Conservation (phyloP, 345 rosid genomes). For the Turritis glabra region DNA sequence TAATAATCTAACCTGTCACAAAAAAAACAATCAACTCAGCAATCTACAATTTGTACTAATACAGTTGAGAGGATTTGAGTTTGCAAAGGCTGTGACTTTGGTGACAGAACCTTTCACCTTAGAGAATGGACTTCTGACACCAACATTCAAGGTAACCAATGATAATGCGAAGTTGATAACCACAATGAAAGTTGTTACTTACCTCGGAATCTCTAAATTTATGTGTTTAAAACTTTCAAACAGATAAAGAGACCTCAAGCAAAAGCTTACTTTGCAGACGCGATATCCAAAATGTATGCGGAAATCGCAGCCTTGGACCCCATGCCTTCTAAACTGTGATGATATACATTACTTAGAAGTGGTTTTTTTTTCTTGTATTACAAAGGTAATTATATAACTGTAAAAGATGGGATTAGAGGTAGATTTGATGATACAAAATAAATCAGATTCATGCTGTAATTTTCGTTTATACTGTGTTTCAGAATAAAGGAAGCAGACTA, state of each 20-base stretch:
- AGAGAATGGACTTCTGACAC: conserved; percentile 84
- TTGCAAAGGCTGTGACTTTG: conserved; percentile 80
- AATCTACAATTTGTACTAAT: neutral
- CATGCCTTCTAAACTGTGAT: conserved; percentile 31
- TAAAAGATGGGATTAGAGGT: conserved; percentile 20
- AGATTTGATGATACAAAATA: neutral
- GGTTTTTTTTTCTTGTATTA: conserved; percentile 1
- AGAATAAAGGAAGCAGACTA: neutral
- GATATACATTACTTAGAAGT: neutral
- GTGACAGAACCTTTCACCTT: conserved; percentile 75
- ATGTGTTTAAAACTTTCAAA: neutral
- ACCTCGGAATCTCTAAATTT: conserved; percentile 5
- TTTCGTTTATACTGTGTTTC: neutral
- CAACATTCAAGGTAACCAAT: conserved; percentile 72
- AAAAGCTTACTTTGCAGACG: conserved; percentile 61
- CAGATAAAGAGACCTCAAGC: conserved; percentile 93
- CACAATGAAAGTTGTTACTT: neutral
- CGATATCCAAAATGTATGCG: conserved; percentile 67
- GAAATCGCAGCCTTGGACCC: conserved; percentile 51
- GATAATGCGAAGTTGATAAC: neutral
- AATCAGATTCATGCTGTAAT: neutral
- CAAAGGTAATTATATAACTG: neutral
- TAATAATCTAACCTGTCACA: neutral
- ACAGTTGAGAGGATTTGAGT: conserved; percentile 74
- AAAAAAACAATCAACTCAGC: neutral